Base-by-base conservation (phyloP, 345 rosid species). In the Eucalyptus victrix region DNA sequence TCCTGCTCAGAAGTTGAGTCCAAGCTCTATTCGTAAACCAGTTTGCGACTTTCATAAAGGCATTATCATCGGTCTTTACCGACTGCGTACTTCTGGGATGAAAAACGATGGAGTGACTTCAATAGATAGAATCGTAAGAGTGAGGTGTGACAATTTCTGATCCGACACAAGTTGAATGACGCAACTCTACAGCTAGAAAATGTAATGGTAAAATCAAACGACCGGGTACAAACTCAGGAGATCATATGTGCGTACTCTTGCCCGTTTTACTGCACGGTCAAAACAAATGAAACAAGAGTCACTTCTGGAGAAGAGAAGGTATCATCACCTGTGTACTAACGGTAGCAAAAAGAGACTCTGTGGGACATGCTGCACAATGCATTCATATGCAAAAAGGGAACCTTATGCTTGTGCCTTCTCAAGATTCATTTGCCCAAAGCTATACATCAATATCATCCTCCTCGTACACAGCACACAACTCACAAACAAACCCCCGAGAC, bases 401-500 rank as follows among this genome's bases (percentile, higher is more conserved):
- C 81, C 44, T 34, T 34, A 72, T 18, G 44, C 81, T 18, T 3
- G 81, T 1, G 44, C 81, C 14, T 72, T 72, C 44, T 72, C 81
- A 19, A 18, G 14, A 72, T 34, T 4, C 12, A 72, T 34, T 72
- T 12, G 40, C 81, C 80, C 44, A 37, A 18, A 72, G 81, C 81
- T 72, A 34, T 18, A 72, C 44, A 34, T 72, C 81, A 19, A 72
- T 34, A 42, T 53, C 88, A 37, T 86, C 88, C 67, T 86, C 88
- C 44, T 34, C 88, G 88, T 53, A 42, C 8, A 16, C 26, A 10
- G 65, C 85, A 91, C 99, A 97, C 89, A 91, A 91, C 58, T 94
- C 91, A 28, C 99, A 96, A 89, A 94, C 89, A 87, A 94, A 95
- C 58, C 93, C 94, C 30, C 88, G 30, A 7, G 76, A 88, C 42